Base-by-base conservation (phyloP, 192 early-diverging fungal genomes). In the Coemansia guatemalensis region DNA sequence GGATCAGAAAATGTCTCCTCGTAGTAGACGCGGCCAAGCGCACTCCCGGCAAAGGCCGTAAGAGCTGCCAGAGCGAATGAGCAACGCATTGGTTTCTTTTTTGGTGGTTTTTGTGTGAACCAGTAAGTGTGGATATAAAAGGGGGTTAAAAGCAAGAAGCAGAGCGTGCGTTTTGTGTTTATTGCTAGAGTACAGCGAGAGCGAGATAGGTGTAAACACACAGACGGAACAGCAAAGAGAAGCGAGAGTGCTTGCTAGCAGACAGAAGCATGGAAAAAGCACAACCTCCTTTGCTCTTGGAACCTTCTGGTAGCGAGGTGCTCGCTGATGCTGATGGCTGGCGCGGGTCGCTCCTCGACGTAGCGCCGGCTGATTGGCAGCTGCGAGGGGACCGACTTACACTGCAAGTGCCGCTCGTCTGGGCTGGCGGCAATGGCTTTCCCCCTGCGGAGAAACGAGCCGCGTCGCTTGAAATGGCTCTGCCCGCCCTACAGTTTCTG, bases 1-100 rank as follows among this genome's bases (percentile, higher is more conserved):
- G 65, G 69, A 48, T 85, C 81, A 48, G 83, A 78, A 67, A 98
- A 98, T 58, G 88, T 89, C 83, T 98, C 94, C 71, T 94, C 83
- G 59, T 93, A 87, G 84, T 92, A 95, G 50, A 91, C 83, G 58
- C 91, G 88, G 69, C 67, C 78, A 30, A 76, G 50, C n/a, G 61
- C 67, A 27, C 74, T 75, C 48, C 64, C 57, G 57, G 74, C 70
- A 39, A 82, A 53, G 20, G 80, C 67, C 26, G 71, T 74, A 47
- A 82, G 48, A 22, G 74, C 71, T 21, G 71, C 51, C 54, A 82
- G 68, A 29, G 74, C 67, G 48, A 82, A 22, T n/a, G 74, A 65
- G 62, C 64, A 76, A 33, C 74, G 74, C 80, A 82, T 82, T 53
- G 49, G 64, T 22, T 27, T 35, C 53, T 12, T 35, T 22, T 50